phyloP scores from a whole-genome alignment of 768 basidiomycete species.

The Rhizopogon vulgaris region DNA sequence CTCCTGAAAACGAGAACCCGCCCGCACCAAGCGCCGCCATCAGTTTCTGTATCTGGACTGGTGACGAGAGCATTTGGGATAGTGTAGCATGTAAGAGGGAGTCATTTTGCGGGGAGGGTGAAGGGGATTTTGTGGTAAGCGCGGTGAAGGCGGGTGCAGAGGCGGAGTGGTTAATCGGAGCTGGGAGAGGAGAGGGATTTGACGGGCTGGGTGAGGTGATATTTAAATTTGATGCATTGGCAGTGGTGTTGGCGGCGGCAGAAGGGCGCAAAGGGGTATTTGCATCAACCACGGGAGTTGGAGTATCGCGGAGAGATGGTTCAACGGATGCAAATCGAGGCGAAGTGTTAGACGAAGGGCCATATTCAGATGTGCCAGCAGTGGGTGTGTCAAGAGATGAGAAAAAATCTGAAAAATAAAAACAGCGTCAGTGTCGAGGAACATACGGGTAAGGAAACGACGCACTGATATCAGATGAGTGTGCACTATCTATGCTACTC shows the following conservation, averaged over 20 bases:
- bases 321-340: conserved; percentile 25
- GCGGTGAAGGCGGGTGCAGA: conserved; percentile 1
- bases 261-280: conserved; percentile 7
- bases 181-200: conserved; percentile 21
- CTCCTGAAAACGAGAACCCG: not conserved
- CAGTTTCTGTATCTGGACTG: conserved; percentile 53
- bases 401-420: conserved; percentile 29
- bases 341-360: conserved; percentile 3
- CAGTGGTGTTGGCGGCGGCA: conserved; percentile 11
- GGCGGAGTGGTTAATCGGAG: not conserved
- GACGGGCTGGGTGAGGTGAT: not conserved
- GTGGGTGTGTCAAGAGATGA: conserved; percentile 43
- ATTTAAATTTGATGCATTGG: conserved; percentile 2
- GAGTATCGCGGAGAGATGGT: conserved; percentile 12
- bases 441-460: not conserved
- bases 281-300: conserved; percentile 7
- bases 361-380: conserved; percentile 29
- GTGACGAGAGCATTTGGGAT: conserved; percentile 43
- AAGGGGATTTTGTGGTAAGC: not conserved
- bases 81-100: conserved; percentile 44
- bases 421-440: conserved; percentile 1
- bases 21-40: conserved; percentile 33
- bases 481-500: conserved; percentile 22
- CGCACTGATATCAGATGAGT: conserved; percentile 11
- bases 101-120: conserved; percentile 25